These are phyloP conservation scores for Incumbomyces delicatus DNA, from an alignment of 2,329 filamentous ascomycete species.

Conservation along the genomic window DNA sequence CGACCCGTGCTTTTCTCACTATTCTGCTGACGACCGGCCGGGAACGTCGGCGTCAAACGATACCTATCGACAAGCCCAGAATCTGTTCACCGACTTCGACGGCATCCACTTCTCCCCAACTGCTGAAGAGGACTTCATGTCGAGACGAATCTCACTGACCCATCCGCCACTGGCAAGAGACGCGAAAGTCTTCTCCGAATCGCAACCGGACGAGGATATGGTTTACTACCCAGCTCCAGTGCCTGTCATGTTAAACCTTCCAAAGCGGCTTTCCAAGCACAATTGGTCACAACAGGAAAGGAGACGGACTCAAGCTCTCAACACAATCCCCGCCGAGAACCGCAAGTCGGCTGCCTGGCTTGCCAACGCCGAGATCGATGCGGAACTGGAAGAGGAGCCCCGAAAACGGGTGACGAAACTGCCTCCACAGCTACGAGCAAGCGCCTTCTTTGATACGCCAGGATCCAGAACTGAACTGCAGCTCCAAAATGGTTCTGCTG, in stretches of 20 bases:
- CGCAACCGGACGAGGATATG: slow-evolving; percentile 63
- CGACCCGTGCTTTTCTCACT: slow-evolving; percentile 3
- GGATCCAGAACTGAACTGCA: slow-evolving; percentile 46
- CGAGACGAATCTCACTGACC: slow-evolving; percentile 28
- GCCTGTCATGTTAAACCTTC: slow-evolving; percentile 84
- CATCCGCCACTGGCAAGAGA: slow-evolving; percentile 32
- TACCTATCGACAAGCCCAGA: slow-evolving; percentile 35
- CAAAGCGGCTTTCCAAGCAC: slow-evolving; percentile 71
- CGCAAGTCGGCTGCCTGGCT: slow-evolving; percentile 44
- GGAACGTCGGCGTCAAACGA: slow-evolving; percentile 34
- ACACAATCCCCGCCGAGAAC: slow-evolving; percentile 48
- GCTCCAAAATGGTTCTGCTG: slow-evolving; percentile 67
- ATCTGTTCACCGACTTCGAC: slow-evolving; percentile 40
- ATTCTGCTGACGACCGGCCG: slow-evolving; percentile 23
- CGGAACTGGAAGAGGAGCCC: background rate
- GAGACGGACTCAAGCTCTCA: slow-evolving; percentile 64
- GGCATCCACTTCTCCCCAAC: slow-evolving; percentile 35
- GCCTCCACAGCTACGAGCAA: slow-evolving; percentile 81
- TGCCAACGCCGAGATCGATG: slow-evolving; percentile 19
- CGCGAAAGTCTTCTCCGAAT: slow-evolving; percentile 29
- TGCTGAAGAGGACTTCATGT: slow-evolving; percentile 13
- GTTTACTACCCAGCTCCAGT: slow-evolving; percentile 93
- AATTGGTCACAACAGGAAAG: slow-evolving; percentile 55
- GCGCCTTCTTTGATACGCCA: slow-evolving; percentile 73
- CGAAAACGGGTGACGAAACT: slow-evolving; percentile 41